Evolutionary conservation across 345 rosid genomes (phyloP).

Genomic region (Bruguiera sexangula): DNA sequence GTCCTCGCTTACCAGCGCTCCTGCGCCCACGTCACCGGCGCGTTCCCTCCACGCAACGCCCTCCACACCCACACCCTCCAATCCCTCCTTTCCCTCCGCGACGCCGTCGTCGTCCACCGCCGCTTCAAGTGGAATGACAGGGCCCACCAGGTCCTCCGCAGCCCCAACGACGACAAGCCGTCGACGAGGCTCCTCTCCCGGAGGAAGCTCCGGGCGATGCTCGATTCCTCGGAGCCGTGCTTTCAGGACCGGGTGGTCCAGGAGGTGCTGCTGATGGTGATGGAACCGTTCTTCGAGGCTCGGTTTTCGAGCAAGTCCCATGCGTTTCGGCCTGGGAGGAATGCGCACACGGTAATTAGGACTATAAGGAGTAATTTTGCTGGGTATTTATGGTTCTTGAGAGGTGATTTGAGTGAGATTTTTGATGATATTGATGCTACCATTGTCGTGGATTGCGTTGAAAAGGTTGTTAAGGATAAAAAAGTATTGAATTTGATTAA

Average conservation of each 20-base stretch:
- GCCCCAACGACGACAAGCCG: slow-evolving; percentile 62
- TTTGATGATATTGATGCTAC: slow-evolving; percentile 44
- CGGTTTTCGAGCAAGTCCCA: slow-evolving; percentile 69
- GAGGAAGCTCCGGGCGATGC: slow-evolving; percentile 46
- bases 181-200: slow-evolving; percentile 43
- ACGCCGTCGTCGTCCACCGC: slow-evolving; percentile 48
- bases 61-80: slow-evolving; percentile 58
- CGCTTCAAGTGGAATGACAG: slow-evolving; percentile 74
- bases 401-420: slow-evolving; percentile 68
- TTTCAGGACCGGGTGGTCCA: slow-evolving; percentile 92
- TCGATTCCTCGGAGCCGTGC: slow-evolving; percentile 53
- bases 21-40: slow-evolving; percentile 69
- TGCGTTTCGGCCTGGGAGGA: slow-evolving; percentile 89
- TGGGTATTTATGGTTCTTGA: slow-evolving; percentile 90
- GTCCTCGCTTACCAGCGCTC: slow-evolving; percentile 87
- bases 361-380: slow-evolving; percentile 83
- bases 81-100: slow-evolving; percentile 71
- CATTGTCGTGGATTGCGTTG: slow-evolving; percentile 53
- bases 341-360: slow-evolving; percentile 83
- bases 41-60: slow-evolving; percentile 88
- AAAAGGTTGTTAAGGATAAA: slow-evolving; percentile 65
- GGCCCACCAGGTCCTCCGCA: slow-evolving; percentile 55
- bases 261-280: slow-evolving; percentile 76
- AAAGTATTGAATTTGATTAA: slow-evolving; percentile 62
- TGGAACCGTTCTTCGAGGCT: slow-evolving; percentile 80